phyloP scores from a whole-genome alignment of 208 protist genomes.

The Angomonas desouzai region DNA sequence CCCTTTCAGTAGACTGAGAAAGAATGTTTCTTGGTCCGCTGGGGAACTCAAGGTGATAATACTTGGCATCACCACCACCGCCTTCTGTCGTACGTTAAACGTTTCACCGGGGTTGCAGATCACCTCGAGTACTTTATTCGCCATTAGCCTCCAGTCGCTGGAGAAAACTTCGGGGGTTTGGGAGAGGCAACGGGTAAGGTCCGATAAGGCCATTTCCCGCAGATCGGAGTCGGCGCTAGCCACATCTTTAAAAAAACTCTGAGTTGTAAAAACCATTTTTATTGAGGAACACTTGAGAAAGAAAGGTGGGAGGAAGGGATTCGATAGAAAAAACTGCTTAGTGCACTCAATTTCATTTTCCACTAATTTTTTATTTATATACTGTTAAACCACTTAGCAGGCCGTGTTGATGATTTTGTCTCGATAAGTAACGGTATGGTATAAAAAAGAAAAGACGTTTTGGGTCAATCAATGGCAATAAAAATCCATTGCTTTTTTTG shows the following conservation, averaged over 20 bases:
- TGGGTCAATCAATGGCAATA: conserved; percentile 8
- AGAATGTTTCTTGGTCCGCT: not conserved
- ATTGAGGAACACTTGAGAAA: not conserved
- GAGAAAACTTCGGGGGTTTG: not conserved
- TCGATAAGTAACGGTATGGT: conserved; percentile 1
- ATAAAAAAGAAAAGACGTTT: conserved; percentile 20
- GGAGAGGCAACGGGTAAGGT: not conserved
- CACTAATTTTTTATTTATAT: too few species aligned
- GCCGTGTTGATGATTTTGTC: not conserved
- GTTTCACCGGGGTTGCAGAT: not conserved
- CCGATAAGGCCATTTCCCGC: conserved; percentile 6
- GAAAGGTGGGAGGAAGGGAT: not conserved
- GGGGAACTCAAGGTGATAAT: not conserved
- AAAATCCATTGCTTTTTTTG: conserved; percentile 2
- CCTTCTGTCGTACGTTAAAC: not conserved
- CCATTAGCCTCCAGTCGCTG: not conserved
- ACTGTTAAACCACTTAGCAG: too few species aligned
- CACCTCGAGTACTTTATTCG: not conserved
- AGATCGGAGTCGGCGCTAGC: conserved; percentile 1
- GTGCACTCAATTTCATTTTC: too few species aligned
- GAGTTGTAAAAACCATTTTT: not conserved
- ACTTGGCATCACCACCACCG: not conserved
- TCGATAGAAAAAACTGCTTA: too few species aligned
- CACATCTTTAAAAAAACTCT: conserved; percentile 2
- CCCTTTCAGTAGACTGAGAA: not conserved